These are phyloP conservation scores for Rhodofomes roseus DNA, from an alignment of 1,284 basidiomycete genomes.

Conservation along the genomic window DNA sequence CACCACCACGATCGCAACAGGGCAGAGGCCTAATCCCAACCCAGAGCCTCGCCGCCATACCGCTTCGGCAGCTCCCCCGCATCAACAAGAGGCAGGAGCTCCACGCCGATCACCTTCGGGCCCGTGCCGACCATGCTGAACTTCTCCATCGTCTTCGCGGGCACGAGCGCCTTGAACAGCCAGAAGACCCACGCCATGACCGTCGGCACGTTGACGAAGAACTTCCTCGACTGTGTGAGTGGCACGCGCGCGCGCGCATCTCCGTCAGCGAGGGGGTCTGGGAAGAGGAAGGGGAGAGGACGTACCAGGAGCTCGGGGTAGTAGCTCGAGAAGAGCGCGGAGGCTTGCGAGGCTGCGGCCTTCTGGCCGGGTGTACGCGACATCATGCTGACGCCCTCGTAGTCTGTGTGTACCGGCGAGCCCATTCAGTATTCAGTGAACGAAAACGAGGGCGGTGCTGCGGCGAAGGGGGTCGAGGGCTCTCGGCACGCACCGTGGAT, in stretches of 20 bases:
- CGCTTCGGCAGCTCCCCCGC: constrained; percentile 54
- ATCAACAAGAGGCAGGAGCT: constrained; percentile 52
- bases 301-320: constrained; percentile 76
- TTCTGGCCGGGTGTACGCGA: constrained; percentile 68
- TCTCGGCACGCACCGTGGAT: constrained; percentile 53
- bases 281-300: constrained; percentile 2
- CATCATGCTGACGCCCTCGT: constrained; percentile 60
- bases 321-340: constrained; percentile 65
- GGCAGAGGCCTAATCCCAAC: constrained; percentile 11
- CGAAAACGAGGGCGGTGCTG: not conserved
- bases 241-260: not conserved
- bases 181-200: constrained; percentile 77
- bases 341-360: constrained; percentile 66
- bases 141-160: constrained; percentile 68
- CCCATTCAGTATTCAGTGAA: not conserved
- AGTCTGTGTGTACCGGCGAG: constrained; percentile 44
- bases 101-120: constrained; percentile 49
- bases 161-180: constrained; percentile 73
- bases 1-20: not conserved
- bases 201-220: constrained; percentile 75
- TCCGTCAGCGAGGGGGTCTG: not conserved
- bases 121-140: constrained; percentile 74
- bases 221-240: constrained; percentile 56
- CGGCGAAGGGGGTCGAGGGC: not conserved
- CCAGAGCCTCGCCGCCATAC: constrained; percentile 56